Evolutionary conservation across 768 basidiomycete genomes (phyloP).

Genomic region (Dendrothele bispora): DNA sequence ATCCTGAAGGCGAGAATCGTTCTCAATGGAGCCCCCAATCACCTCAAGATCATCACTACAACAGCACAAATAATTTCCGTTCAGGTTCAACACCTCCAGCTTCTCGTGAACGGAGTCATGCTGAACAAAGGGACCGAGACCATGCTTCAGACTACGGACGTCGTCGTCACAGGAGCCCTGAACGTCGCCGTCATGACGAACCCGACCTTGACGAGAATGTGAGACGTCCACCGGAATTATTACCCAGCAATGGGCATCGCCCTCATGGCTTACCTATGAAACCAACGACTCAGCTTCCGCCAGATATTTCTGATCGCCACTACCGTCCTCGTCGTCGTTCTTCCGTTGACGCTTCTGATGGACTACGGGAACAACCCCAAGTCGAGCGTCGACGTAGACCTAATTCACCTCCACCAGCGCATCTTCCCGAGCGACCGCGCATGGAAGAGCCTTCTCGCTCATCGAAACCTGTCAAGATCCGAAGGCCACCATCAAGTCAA

Average conservation of each 20-base stretch:
- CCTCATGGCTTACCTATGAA: not conserved
- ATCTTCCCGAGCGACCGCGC: not conserved
- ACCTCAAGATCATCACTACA: no score
- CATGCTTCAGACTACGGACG: constrained; percentile 1
- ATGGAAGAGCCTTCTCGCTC: not conserved
- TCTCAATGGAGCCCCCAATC: no score
- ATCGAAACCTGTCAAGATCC: not conserved
- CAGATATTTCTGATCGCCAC: not conserved
- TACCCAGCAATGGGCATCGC: not conserved
- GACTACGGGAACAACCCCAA: not conserved
- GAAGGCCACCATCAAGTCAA: not conserved
- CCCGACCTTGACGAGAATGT: not conserved
- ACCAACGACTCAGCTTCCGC: not conserved
- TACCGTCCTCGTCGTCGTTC: not conserved
- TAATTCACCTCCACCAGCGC: not conserved
- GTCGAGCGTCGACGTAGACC: not conserved
- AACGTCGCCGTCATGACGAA: not conserved
- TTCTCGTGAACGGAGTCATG: constrained; percentile 1
- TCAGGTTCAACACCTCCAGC: not conserved
- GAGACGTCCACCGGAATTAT: not conserved
- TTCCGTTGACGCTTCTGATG: no score
- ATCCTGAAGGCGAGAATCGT: no score
- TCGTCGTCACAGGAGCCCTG: not conserved
- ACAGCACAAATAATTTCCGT: no score
- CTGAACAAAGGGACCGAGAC: no score